phyloP scores from a whole-genome alignment of 306 rosid species.

The Luffa acutangula region DNA sequence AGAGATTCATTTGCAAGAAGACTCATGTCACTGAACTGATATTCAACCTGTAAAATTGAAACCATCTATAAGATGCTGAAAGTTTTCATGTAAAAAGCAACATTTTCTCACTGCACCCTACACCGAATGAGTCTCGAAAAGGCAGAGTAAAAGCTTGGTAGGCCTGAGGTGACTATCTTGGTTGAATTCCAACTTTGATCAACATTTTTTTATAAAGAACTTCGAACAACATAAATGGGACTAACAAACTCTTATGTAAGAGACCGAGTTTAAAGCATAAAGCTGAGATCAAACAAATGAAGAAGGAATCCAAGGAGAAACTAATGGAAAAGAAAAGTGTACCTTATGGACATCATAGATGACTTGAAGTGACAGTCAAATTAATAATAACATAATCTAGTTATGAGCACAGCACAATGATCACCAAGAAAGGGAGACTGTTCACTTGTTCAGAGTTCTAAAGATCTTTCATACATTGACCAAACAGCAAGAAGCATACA shows the following conservation, averaged over 20 bases:
- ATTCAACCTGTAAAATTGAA: constrained; percentile 56
- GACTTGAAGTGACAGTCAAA: neutral
- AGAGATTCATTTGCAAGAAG: constrained; percentile 83
- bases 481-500: neutral
- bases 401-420: neutral
- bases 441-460: neutral
- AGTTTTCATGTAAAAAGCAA: neutral
- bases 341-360: neutral
- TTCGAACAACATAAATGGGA: no score
- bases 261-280: neutral
- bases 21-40: constrained; percentile 82
- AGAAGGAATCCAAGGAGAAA: neutral
- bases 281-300: neutral
- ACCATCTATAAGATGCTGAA: neutral
- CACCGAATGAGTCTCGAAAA: neutral
- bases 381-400: neutral
- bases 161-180: neutral
- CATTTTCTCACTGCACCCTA: neutral
- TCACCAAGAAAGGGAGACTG: neutral
- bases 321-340: neutral
- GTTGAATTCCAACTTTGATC: neutral
- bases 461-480: neutral
- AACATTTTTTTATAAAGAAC: no score
- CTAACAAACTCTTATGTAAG: neutral
- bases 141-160: neutral